phyloP scores from a whole-genome alignment of 176 grass and related monocot species.

The Avena sativa region DNA sequence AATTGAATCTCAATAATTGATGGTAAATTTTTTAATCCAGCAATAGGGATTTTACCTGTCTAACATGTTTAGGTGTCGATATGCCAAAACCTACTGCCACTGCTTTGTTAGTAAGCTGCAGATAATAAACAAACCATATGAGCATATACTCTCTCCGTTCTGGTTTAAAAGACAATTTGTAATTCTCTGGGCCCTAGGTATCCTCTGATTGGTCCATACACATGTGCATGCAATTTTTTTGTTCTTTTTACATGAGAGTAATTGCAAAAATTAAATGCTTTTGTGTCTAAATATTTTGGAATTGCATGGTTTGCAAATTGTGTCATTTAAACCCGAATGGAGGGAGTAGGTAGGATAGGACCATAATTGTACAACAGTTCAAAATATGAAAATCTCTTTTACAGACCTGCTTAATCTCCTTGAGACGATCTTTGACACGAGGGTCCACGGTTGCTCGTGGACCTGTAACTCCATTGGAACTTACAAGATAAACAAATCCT shows the following conservation, averaged over 20 bases:
- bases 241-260: no score
- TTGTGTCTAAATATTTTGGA: no score
- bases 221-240: no score
- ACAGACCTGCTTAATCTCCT: conserved; percentile 57
- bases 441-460: conserved; percentile 58
- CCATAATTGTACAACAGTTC: no score
- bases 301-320: no score
- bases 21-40: not conserved
- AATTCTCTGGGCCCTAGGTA: no score
- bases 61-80: conserved; percentile 75
- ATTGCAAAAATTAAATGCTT: no score
- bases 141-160: not conserved
- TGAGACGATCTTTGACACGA: conserved; percentile 65
- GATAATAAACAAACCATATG: not conserved
- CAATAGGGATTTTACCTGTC: conserved; percentile 51
- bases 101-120: conserved; percentile 70
- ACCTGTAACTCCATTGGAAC: conserved; percentile 74
- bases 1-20: not conserved
- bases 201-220: no score
- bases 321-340: no score
- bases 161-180: no score
- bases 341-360: no score
- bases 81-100: conserved; percentile 93
- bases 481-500: conserved; percentile 87
- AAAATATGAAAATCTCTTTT: not conserved